Evolutionary conservation across 441 rosid genomes (phyloP).

Genomic region (Adansonia gregorii): DNA sequence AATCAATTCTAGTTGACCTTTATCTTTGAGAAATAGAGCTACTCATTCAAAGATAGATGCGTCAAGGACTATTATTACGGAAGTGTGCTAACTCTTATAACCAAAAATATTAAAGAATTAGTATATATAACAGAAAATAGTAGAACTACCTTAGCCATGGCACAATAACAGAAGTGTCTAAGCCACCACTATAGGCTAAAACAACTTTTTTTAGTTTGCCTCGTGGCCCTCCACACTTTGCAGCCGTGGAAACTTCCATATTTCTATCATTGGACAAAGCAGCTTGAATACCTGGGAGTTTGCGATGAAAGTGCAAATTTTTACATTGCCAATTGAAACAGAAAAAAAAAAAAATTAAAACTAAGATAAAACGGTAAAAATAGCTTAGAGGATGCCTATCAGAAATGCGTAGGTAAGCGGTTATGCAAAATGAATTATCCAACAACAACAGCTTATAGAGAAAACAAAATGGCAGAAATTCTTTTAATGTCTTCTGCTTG

Average conservation of each 20-base stretch:
- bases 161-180: conserved; percentile 93
- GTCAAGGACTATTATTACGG: neutral
- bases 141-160: conserved; percentile 82
- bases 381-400: neutral
- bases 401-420: neutral
- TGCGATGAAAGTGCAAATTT: neutral
- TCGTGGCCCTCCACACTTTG: conserved; percentile 54
- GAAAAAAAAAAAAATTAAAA: neutral
- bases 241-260: conserved; percentile 33
- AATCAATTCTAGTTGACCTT: neutral
- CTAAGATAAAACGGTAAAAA: neutral
- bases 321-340: neutral
- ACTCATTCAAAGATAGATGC: neutral
- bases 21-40: neutral
- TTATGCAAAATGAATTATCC: neutral
- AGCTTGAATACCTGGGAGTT: conserved; percentile 60
- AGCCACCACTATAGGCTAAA: conserved; percentile 91
- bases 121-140: neutral
- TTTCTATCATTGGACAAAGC: conserved; percentile 49
- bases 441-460: neutral
- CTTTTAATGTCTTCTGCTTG: neutral
- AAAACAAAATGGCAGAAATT: neutral
- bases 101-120: neutral
- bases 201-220: conserved; percentile 89
- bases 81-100: neutral